A percentile compares a stretch with the other conserved stretches of the same genome.
phyloP scores from a whole-genome alignment of 257 asterid genomes.

The Solanum pimpinellifolium region DNA sequence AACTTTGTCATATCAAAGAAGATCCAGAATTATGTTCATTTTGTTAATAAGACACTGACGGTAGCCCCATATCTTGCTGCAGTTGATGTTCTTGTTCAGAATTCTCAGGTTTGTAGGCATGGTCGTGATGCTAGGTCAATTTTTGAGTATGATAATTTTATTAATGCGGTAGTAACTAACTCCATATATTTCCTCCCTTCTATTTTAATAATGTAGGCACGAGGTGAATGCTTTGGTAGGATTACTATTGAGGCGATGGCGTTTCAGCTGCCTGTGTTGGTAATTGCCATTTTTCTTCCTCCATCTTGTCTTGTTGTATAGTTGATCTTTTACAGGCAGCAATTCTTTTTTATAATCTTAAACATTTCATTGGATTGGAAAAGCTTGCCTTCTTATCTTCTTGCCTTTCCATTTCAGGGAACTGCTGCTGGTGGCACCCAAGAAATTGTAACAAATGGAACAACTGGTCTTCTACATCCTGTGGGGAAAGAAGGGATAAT shows the following conservation, averaged over 20 bases:
- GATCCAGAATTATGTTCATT: conserved; percentile 57
- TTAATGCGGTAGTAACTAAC: background rate
- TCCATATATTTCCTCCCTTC: background rate
- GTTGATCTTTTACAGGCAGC: background rate
- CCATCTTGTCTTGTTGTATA: background rate
- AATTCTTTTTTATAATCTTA: background rate
- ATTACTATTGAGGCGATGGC: conserved; percentile 99
- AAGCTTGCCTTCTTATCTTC: background rate
- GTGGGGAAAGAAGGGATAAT: conserved; percentile 85
- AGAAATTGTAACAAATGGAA: conserved; percentile 76
- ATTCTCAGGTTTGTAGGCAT: conserved; percentile 66
- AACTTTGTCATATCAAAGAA: conserved; percentile 56
- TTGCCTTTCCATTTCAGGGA: conserved; percentile 41
- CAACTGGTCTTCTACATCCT: conserved; percentile 85
- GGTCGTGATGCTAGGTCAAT: background rate
- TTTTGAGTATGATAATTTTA: background rate
- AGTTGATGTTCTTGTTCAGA: conserved; percentile 83
- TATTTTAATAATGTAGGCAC: conserved; percentile 38
- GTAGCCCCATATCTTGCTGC: conserved; percentile 95
- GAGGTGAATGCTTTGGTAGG: conserved; percentile 98
- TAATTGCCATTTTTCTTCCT: conserved; percentile 14
- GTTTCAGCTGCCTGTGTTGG: conserved; percentile 91
- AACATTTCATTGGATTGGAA: background rate
- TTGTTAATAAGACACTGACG: conserved; percentile 80
- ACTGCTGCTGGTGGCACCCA: conserved; percentile 97